Conservation (phyloP, 2,329 filamentous ascomycete genomes). For the Thermothelomyces thermophilus region DNA sequence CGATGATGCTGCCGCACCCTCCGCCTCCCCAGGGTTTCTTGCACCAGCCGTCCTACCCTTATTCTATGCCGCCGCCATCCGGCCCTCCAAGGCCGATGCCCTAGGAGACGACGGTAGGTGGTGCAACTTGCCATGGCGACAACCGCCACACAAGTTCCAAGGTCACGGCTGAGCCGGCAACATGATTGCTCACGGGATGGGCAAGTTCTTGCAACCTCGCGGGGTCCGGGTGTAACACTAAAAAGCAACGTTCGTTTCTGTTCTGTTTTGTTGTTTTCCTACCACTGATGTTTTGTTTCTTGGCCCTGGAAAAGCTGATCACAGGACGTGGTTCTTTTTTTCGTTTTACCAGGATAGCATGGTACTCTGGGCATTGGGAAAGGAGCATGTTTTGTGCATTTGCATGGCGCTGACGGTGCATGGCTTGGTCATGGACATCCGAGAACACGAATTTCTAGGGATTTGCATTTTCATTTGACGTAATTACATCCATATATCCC, state of each 20-base stretch:
- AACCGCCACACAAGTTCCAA: not conserved
- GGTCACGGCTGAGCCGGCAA: not conserved
- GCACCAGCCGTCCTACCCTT: conserved; percentile 12
- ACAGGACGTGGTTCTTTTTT: not conserved
- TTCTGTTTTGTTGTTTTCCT: not conserved
- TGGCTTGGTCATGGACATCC: conserved; percentile 6
- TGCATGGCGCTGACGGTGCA: conserved; percentile 13
- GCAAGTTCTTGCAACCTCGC: too few species aligned
- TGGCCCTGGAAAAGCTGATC: not conserved
- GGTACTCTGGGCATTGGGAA: conserved; percentile 9
- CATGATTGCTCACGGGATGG: not conserved
- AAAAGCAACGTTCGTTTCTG: not conserved
- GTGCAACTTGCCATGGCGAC: not conserved
- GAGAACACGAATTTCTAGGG: not conserved
- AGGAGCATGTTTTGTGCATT: conserved; percentile 10
- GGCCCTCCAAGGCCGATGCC: conserved; percentile 1
- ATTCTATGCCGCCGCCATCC: conserved; percentile 1
- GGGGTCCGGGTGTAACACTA: not conserved
- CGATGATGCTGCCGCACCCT: conserved; percentile 1
- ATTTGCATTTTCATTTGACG: not conserved
- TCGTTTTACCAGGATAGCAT: conserved; percentile 1
- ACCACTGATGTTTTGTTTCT: not conserved
- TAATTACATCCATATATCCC: too few species aligned
- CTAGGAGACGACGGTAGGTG: too few species aligned
- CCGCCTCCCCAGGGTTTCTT: conserved; percentile 1